Evolutionary conservation across 2,329 filamentous ascomycete species (phyloP), one percentile per base, ranked within the genome.

Genomic region (Colletotrichum sidae): DNA sequence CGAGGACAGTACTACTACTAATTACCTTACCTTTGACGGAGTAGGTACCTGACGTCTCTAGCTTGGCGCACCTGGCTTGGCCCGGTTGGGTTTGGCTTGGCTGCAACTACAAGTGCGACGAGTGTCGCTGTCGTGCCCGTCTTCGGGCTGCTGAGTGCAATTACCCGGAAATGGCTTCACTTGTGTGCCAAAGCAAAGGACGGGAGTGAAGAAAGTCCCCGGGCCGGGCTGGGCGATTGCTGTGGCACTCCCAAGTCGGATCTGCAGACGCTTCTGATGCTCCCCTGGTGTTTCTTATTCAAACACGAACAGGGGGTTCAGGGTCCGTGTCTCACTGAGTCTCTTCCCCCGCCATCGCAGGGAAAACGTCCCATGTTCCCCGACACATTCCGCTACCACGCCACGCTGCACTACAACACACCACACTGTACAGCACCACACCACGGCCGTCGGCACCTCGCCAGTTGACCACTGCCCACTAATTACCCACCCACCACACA

Each of bases 51-150:
- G 51, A 62, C 62, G 52, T 44, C 58, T 56, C 58, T 46, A 65
- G 62, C 62, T 65, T 65, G 62, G 62, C 58, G 58, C 62, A 45
- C 62, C 39, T 53, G 58, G 47, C 58, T 62, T 62, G 62, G 52
- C 57, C 42, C 42, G 17, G 17, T 44, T 44, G 42, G 5, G 42
- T 13, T 8, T 15, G 6, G 8, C 42, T 15, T 15, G 13, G 38
- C 38, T 41, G 38, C 38, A 7, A 41, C 9, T 41, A 6, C 38
- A 41, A 41, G 38, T 41, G 6, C 38, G 13, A 41, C 13, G 25
- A 15, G 44, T 46, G 44, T 44, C 44, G 15, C 25, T 25, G 25
- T 25, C 4, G 25, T 25, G 25, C 4, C 25, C 4, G 25, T 25
- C 25, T 25, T 25, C 25, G 25, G 4, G 25, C 25, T 25, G 25